phyloP scores from a whole-genome alignment of 2,329 filamentous ascomycete genomes.

The Ceratocystis albifundus region DNA sequence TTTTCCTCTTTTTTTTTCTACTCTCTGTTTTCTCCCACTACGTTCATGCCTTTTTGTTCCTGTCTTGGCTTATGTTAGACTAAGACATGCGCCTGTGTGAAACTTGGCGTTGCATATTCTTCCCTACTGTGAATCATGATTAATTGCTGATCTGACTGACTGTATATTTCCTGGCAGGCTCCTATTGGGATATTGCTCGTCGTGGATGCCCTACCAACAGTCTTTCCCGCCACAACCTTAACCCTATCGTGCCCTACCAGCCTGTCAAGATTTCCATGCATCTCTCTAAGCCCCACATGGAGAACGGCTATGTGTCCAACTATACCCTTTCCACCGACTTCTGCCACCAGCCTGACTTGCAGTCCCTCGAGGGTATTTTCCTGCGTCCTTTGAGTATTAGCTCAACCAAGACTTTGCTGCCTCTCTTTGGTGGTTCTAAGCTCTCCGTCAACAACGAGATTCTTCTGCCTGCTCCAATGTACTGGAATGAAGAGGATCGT shows the following conservation, averaged over 20 bases:
- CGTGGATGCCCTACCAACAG: conserved; percentile 53
- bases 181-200: conserved; percentile 47
- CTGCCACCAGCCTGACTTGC: conserved; percentile 54
- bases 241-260: conserved; percentile 36
- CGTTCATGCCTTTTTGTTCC: not conserved
- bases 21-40: not conserved
- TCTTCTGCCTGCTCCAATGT: conserved; percentile 57
- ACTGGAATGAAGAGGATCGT: conserved; percentile 51
- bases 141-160: not conserved
- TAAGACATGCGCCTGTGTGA: not conserved
- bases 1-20: not conserved
- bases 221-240: conserved; percentile 40
- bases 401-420: conserved; percentile 47
- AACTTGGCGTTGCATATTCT: not conserved
- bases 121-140: not conserved
- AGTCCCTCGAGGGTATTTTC: conserved; percentile 52
- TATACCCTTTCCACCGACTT: conserved; percentile 49
- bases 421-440: conserved; percentile 59
- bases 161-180: conserved; percentile 30
- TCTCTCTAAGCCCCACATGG: conserved; percentile 39
- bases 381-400: conserved; percentile 48
- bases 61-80: not conserved
- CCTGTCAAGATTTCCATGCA: conserved; percentile 37
- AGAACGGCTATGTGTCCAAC: conserved; percentile 50
- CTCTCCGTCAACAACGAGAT: conserved; percentile 59